These are phyloP conservation scores for Saccharomycopsis vini DNA, from an alignment of 805 yeast species.

Conservation along the genomic window DNA sequence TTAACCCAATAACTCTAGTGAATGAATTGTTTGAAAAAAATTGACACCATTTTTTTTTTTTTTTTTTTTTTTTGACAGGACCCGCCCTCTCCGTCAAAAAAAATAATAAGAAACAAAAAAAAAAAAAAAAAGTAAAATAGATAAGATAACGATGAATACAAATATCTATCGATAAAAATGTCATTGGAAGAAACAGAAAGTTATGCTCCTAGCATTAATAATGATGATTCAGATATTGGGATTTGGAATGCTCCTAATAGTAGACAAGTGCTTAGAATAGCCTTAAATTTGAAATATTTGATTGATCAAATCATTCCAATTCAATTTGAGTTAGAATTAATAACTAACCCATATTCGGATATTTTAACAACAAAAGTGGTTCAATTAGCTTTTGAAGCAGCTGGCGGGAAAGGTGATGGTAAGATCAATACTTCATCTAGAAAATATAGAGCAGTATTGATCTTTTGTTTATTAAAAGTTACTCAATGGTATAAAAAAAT, in stretches of 20 bases:
- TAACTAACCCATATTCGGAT: slow-evolving; percentile 28
- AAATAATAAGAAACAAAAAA: too few species aligned
- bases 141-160: too few species aligned
- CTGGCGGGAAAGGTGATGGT: slow-evolving; percentile 69
- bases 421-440: slow-evolving; percentile 42
- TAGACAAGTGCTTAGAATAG: slow-evolving; percentile 59
- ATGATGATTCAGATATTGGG: background rate
- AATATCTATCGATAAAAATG: too few species aligned
- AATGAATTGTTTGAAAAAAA: too few species aligned
- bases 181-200: background rate
- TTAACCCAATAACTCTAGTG: too few species aligned
- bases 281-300: slow-evolving; percentile 61
- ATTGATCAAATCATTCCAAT: slow-evolving; percentile 63
- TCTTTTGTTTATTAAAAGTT: slow-evolving; percentile 68
- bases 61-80: too few species aligned
- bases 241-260: slow-evolving; percentile 25
- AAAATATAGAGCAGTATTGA: slow-evolving; percentile 57
- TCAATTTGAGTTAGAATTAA: slow-evolving; percentile 40
- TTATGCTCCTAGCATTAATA: too few species aligned
- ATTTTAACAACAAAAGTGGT: slow-evolving; percentile 46
- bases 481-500: slow-evolving; percentile 67
- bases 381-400: slow-evolving; percentile 58
- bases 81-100: too few species aligned
- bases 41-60: too few species aligned
- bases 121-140: too few species aligned